These are phyloP conservation scores for Schoenoplectus tabernaemontani DNA, from an alignment of 202 grass and related monocot genomes.

Conservation along the genomic window DNA sequence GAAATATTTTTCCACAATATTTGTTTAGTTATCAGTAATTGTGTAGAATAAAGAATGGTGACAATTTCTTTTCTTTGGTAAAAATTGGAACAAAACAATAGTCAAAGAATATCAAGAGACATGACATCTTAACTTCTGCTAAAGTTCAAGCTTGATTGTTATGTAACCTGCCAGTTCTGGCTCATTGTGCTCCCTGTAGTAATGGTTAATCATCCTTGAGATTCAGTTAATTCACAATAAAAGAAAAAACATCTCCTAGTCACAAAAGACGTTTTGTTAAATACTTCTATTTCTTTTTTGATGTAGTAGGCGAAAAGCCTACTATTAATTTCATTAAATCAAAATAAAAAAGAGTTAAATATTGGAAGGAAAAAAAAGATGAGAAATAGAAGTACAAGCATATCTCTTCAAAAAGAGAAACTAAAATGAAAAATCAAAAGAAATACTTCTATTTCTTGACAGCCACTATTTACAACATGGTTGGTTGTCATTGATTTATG, in stretches of 20 bases:
- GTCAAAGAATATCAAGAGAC: background rate
- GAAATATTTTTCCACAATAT: background rate
- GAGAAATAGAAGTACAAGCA: too few relatives aligned
- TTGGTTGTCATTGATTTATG: conserved; percentile 30
- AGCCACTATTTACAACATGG: background rate
- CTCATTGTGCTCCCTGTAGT: background rate
- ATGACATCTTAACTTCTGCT: background rate
- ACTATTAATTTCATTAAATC: too few relatives aligned
- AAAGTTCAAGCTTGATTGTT: background rate
- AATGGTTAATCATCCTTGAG: too few relatives aligned
- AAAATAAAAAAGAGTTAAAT: too few relatives aligned
- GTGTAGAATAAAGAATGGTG: conserved; percentile 6
- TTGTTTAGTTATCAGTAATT: background rate
- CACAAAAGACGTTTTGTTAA: conserved; percentile 20
- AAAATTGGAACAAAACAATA: background rate
- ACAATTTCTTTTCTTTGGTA: background rate
- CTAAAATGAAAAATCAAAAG: too few relatives aligned
- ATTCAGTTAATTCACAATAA: background rate
- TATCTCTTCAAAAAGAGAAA: too few relatives aligned
- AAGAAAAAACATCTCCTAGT: conserved; percentile 10
- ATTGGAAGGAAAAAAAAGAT: too few relatives aligned
- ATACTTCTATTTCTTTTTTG: too few relatives aligned
- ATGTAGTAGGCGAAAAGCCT: too few relatives aligned
- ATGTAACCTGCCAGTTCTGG: background rate
- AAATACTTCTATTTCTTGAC: background rate